Base-by-base conservation (phyloP, 208 protist genomes). In the Leishmania guyanensis region DNA sequence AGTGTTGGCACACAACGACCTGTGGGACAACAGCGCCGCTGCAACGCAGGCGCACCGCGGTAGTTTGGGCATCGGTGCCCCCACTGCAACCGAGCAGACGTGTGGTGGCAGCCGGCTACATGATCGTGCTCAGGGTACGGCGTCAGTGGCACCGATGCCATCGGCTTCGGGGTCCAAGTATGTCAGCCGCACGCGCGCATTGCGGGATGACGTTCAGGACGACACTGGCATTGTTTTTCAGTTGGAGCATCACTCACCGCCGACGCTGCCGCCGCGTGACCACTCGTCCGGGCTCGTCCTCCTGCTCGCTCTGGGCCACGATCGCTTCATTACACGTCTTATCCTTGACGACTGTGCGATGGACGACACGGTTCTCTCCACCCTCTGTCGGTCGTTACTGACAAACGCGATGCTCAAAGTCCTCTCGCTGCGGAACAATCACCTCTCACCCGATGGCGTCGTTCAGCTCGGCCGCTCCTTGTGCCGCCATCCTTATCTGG, bases 391-490 rank as follows among this genome's bases (percentile, higher is more conserved):
- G n/a, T 83, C 94, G 5, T 84, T 97, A 36, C 20, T 76, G 26
- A 93, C 80, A 12, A 97, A 96, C 80, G 29, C 33, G 5, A 83
- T 77, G 10, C 82, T 97, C 43, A 84, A 89, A 54, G 83, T 82
- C 6, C 85, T 97, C 36, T 86, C 91, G 43, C 68, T 97, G 68
- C 75, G 82, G 22, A 60, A 92, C 74, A 98, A 98, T 75, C 3
- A 53, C 3, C 94, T 98, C 58, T 86, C 84, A 33, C 14, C 65
- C 1, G 80, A 87, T 6, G 95, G 91, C 5, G 91, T 88, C 16
- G 84, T 94, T n/a, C 77, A 84, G 79, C 85, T 98, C 20, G 88
- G 90, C 43, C 83, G 90, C 17, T 84, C 90, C 33, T 81, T 98
- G 43, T 91, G 85, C 76, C 86, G 82, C 6, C 92, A 98, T 79